Evolutionary conservation across 2,329 filamentous ascomycete genomes (phyloP), one percentile per base, ranked within the genome.

Genomic region (Beauveria sp.): DNA sequence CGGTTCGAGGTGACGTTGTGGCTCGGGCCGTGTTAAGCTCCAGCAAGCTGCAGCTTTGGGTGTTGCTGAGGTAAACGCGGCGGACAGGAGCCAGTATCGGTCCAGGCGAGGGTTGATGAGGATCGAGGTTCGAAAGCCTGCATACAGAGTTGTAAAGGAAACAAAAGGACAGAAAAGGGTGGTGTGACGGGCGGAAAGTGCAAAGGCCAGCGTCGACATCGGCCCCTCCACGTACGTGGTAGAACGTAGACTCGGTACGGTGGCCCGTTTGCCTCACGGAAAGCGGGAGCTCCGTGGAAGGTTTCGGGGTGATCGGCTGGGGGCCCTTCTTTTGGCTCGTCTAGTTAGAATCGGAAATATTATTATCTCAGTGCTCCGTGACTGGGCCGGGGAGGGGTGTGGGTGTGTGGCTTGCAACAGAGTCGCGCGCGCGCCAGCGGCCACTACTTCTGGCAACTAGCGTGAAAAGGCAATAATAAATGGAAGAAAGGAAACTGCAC

Each of bases 221-320:
- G 48, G 49, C 40, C 57, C 49, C 57, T 60, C 57, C 49, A 60
- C 38, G 40, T 48, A 60, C 38, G 22, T 48, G 26, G 57, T 60
- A 53, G 48, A 55, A 55, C 43, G 31, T n/a, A 55, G 59, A 61
- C 58, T 60, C 58, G 58, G 58, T 60, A 53, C 49, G 8, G 42
- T 60, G 58, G 58, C 58, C 58, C 58, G 58, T 60, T 51, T 60
- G 58, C 24, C 58, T 54, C 50, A 54, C 58, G 58, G 58, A 60
- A 60, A 54, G 58, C 58, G 58, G 58, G 58, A 60, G 58, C 58
- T 61, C 42, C 51, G 59, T 61, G 59, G 31, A 61, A 61, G 59
- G 59, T 50, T 61, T 62, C 61, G 61, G 61, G 54, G 48, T 62
- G 61, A 62, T 62, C 61, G 61, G 61, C 61, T 62, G 61, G 61